Base-by-base conservation (phyloP, 2,329 filamentous ascomycete genomes). In the Hypoxylon sp. region DNA sequence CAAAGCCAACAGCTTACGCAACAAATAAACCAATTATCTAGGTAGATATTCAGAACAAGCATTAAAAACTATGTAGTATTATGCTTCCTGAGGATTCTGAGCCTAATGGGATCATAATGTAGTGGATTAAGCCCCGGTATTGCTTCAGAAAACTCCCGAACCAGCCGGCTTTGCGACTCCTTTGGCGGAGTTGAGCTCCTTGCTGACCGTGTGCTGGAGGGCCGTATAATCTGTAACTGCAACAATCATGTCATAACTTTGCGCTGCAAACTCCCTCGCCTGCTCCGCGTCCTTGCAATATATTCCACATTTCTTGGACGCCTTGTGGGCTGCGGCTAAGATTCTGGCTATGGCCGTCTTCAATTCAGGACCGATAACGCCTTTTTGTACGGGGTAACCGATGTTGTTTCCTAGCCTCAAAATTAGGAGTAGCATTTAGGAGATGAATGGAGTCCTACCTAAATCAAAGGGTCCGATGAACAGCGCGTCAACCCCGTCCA, bases 391-490 rank as follows among this genome's bases (percentile, higher is more conserved):
- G 50, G 50, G 50, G 14, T 53, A 23, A 5, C 50, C 50, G 28
- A 53, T 53, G 30, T 53, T 53, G 32, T 53, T 53, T 21, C 50
- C 50, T 53, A 17, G 11, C 2, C 30, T 36, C 5, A 19, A 23
- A 21, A 6, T 36, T 53, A 53, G 32, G 17, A 23, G 14, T 13
- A 19, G 13, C n/a, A n/a, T n/a, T n/a, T n/a, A n/a, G n/a, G n/a
- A n/a, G n/a, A n/a, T n/a, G n/a, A n/a, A n/a, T n/a, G n/a, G n/a
- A n/a, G n/a, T 14, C 10, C 19, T 53, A 53, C 32, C 50, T 23
- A 53, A 23, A 19, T 53, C 50, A 38, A 53, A 53, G 17, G 50
- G 50, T 14, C 50, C 50, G n/a, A 53, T 53, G 50, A 53, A 53
- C 19, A 53, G 23, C 9, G 50, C 50, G 32, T 53, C 50, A 2